Base-by-base conservation (phyloP, 2,329 filamentous ascomycete species). In the Pseudocercospora cruenta region DNA sequence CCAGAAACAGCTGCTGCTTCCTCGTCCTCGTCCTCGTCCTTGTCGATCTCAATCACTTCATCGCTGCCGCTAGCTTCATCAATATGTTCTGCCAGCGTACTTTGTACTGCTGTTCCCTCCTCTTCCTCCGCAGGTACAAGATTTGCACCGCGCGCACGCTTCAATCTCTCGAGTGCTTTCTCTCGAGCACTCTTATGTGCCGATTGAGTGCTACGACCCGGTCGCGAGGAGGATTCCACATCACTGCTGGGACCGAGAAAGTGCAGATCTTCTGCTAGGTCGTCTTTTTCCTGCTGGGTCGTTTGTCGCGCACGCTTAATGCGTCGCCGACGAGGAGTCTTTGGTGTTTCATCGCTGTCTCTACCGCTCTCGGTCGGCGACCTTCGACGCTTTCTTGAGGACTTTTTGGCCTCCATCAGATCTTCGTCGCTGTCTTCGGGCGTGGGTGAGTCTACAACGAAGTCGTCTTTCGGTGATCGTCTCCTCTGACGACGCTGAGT, bases 31-130 rank as follows among this genome's bases (percentile, higher is more conserved):
- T 77, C 81, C 1, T 84, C 80, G 9, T 77, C 81, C 1, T 84
- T 80, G 9, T 70, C 70, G 10, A 71, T 64, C 14, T 87, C 86
- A 1, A 86, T 84, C 26, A 87, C 85, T 33, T 88, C 85, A 9
- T 74, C 49, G 60, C 60, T 58, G 19, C 55, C 65, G 5, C 73
- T 68, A 8, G 65, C 70, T 36, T 79, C 64, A 9, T 79, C 76
- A 14, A 67, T 60, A 6, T 71, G 67, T 16, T 71, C 69, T 24
- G 64, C 66, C n/a, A 78, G 66, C 10, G 75, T 71, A 14, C 78
- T 74, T 22, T 74, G 70, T 21, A 72, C 65, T 3, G 65, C 66
- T 33, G 69, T 64, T 3, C 72, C 72, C 16, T 72, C 66, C 6
- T 70, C 68, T 12, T 73, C 69, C 19, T 67, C 59, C 7, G 73